Evolutionary conservation across 192 early-diverging fungal genomes (phyloP).

Genomic region (Podila verticillata): DNA sequence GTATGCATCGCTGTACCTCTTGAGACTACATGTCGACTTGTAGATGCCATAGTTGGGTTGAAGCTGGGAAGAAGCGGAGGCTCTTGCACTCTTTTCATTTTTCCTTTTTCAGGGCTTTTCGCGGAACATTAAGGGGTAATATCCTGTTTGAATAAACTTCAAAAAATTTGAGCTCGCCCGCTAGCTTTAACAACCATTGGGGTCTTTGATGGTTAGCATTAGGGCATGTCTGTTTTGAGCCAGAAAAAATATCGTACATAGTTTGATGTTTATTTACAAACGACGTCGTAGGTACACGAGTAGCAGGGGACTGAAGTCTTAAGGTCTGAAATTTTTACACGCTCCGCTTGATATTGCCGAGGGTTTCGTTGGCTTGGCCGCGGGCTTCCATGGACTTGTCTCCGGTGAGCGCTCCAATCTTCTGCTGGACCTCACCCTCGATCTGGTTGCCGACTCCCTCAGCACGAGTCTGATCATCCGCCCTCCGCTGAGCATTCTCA

Average conservation of each 20-base stretch:
- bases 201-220: too few species aligned
- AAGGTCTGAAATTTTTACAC: not conserved
- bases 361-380: conserved; percentile 6
- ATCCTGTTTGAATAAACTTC: too few species aligned
- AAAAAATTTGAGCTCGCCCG: too few species aligned
- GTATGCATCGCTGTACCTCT: conserved; percentile 70
- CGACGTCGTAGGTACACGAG: too few species aligned
- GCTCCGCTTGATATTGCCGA: conserved; percentile 8
- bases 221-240: too few species aligned
- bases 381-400: conserved; percentile 8
- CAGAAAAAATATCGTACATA: too few species aligned
- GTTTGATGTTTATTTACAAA: too few species aligned
- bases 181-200: too few species aligned
- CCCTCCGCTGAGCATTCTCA: conserved; percentile 1
- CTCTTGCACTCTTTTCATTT: too few species aligned
- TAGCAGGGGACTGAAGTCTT: not conserved
- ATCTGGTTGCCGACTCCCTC: conserved; percentile 15
- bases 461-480: conserved; percentile 1
- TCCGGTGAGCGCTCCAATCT: conserved; percentile 10
- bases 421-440: conserved; percentile 10
- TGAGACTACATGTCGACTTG: not conserved
- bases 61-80: too few species aligned
- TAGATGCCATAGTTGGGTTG: not conserved
- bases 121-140: too few species aligned
- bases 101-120: too few species aligned